Conservation (phyloP, 305 asterid genomes). For the Rubia peregrina region DNA sequence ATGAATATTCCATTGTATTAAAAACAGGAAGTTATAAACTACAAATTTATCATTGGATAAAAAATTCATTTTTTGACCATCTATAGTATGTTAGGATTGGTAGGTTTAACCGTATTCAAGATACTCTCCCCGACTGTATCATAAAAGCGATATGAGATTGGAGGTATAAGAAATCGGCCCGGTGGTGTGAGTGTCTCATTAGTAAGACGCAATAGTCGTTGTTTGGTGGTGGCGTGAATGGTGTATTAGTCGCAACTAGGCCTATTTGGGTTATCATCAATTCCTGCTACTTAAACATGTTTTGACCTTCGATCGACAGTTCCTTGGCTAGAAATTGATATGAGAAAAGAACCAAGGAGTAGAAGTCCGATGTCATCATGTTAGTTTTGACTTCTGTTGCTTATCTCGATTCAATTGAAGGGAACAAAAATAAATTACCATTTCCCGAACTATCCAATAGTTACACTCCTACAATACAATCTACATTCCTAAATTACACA, state of each 20-base stretch:
- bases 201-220: no score
- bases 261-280: slow-evolving; percentile 51
- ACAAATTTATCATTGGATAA: no score
- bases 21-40: no score
- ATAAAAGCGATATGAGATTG: slow-evolving; percentile 58
- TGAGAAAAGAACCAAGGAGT: no score
- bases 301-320: slow-evolving; percentile 65
- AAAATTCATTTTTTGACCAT: no score
- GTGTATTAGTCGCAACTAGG: slow-evolving; percentile 60
- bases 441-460: no score
- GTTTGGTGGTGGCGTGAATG: slow-evolving; percentile 27
- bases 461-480: no score
- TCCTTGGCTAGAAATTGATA: slow-evolving; percentile 42
- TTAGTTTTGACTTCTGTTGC: slow-evolving; percentile 32
- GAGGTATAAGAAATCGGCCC: slow-evolving; percentile 62
- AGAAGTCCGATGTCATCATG: slow-evolving; percentile 23
- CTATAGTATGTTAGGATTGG: no score
- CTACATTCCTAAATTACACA: no score
- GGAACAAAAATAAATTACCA: not conserved
- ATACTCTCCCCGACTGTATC: slow-evolving; percentile 70
- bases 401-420: slow-evolving; percentile 35
- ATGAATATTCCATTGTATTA: no score
- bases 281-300: slow-evolving; percentile 1
- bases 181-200: slow-evolving; percentile 35
- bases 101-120: slow-evolving; percentile 29